Base-by-base conservation (phyloP, 2,329 filamentous ascomycete genomes). In the Aureobasidium uvarum region DNA sequence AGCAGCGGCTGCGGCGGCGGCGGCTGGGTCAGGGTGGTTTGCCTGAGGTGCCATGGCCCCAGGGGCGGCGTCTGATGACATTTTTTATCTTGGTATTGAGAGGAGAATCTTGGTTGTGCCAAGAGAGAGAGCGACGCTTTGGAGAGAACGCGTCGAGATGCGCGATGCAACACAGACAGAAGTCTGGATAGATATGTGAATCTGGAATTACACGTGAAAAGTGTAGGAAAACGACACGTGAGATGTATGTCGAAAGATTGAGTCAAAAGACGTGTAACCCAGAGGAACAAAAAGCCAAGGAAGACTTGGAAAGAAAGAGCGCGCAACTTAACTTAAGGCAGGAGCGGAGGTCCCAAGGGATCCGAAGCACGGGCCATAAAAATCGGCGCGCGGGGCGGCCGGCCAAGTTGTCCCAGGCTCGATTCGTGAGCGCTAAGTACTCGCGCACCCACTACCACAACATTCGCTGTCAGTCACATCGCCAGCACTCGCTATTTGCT, bases 21-120 rank as follows among this genome's bases (percentile, higher is more conserved):
- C 60, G 8, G 60, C 60, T 23, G 60, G 60, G 25, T 63, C 48
- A 33, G 60, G 60, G 16, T 63, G 60, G 28, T 63, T 33, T n/a
- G 50, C 18, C 31, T 52, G 60, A 43, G 48, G 20, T 20, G 54
- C 54, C 25, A 25, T 25, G 25, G 25, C 25, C 25, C 25, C 25
- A 25, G 25, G 25, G 4, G 25, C 25, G 25, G 25, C 25, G 25
- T 25, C 25, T 4, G 25, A 25, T 25, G 25, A 25, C 25, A 25
- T 25, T 25, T 25, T 25, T 25, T 25, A 25, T 25, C 25, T 25
- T 25, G 25, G 25, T 25, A 25, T 25, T 25, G 25, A 54, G 16
- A n/a, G 20, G 28, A 13, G 10, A 43, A 4, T 23, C 20, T 46
- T 48, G 20, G 45, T 23, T 6, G 10, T 13, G 33, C 33, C 33